These are phyloP conservation scores for Aspergillus awamori DNA, from an alignment of 2,329 filamentous ascomycete species.

Conservation along the genomic window DNA sequence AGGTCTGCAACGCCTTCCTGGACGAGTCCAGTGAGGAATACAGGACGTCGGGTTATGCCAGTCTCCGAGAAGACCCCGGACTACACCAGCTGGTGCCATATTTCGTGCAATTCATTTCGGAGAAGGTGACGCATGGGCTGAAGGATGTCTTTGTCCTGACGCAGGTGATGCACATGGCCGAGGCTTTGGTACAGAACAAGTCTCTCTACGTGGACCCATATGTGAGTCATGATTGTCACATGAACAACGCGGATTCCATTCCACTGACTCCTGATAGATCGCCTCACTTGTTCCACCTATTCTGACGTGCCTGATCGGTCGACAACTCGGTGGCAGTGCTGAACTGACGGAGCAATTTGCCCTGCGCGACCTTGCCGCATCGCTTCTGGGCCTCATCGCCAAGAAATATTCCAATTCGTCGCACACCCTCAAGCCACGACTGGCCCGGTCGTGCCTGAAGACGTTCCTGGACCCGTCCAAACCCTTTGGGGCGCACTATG, in stretches of 20 bases:
- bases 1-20: conserved; percentile 84
- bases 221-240: conserved; percentile 38
- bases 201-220: conserved; percentile 75
- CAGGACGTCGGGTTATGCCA: conserved; percentile 81
- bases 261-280: conserved; percentile 44
- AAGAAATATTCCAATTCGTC: conserved; percentile 80
- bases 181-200: conserved; percentile 80
- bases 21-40: conserved; percentile 87
- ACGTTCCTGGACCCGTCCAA: conserved; percentile 86
- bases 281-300: conserved; percentile 78
- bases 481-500: conserved; percentile 82
- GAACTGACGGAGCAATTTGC: conserved; percentile 68
- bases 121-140: conserved; percentile 91
- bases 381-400: conserved; percentile 76
- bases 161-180: conserved; percentile 89
- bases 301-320: conserved; percentile 85
- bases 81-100: conserved; percentile 95
- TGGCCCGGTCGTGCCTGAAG: conserved; percentile 91
- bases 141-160: conserved; percentile 86
- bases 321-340: conserved; percentile 68
- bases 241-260: background rate
- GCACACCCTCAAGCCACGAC: conserved; percentile 79
- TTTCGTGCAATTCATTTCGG: conserved; percentile 92
- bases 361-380: conserved; percentile 81
- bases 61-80: conserved; percentile 83